These are phyloP conservation scores for Maudiozyma humilis DNA, from an alignment of 1,139 yeast genomes.

Conservation along the genomic window DNA sequence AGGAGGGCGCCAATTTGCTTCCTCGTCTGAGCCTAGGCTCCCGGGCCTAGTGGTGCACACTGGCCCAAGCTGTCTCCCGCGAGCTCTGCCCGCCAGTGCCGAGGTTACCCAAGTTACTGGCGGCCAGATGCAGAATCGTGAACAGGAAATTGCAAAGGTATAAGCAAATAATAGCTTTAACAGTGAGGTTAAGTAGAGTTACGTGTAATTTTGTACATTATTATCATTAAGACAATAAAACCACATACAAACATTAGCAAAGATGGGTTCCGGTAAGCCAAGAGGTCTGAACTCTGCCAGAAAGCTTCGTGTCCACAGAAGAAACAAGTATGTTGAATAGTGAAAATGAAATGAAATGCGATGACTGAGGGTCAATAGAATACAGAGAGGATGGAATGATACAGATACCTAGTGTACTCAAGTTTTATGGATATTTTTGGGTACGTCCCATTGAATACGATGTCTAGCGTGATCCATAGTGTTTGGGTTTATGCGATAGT, in stretches of 20 bases:
- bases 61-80: too few species aligned
- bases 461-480: too few species aligned
- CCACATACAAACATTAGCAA: slow-evolving; percentile 19
- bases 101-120: neutral
- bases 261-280: slow-evolving; percentile 39
- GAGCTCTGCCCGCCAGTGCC: neutral
- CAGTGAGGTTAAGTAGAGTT: too few species aligned
- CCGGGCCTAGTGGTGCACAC: too few species aligned
- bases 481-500: too few species aligned
- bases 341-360: neutral
- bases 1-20: too few species aligned
- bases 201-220: too few species aligned
- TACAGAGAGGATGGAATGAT: neutral
- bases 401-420: neutral
- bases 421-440: too few species aligned
- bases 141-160: neutral
- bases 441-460: too few species aligned
- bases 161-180: too few species aligned
- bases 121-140: neutral
- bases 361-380: neutral
- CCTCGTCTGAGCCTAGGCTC: too few species aligned
- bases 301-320: slow-evolving; percentile 99
- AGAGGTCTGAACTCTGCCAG: slow-evolving; percentile 96
- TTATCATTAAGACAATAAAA: too few species aligned
- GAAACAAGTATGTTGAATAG: slow-evolving; percentile 61